These are phyloP conservation scores for Ettlia oleoabundans DNA, from an alignment of 139 green algal species.

Conservation along the genomic window DNA sequence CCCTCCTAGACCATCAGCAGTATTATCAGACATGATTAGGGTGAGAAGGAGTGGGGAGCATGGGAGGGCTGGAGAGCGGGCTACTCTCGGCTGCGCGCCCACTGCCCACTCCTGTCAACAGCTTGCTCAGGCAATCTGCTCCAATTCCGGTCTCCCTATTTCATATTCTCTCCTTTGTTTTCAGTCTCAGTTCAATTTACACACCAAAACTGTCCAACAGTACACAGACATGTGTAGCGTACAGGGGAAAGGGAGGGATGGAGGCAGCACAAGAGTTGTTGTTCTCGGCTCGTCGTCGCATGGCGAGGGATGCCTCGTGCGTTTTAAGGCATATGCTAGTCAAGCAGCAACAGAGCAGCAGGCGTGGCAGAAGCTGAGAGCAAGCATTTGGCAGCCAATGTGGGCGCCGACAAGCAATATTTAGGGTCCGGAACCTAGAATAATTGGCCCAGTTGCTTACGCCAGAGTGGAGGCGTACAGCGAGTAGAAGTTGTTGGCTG, in stretches of 20 bases:
- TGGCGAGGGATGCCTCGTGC: neutral
- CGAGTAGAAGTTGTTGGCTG: conserved; percentile 66
- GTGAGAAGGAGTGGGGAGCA: too few relatives aligned
- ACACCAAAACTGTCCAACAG: neutral
- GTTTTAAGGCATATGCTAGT: neutral
- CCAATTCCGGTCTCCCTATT: neutral
- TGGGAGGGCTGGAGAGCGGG: too few relatives aligned
- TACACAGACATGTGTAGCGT: neutral
- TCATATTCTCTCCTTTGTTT: neutral
- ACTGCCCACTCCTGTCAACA: too few relatives aligned
- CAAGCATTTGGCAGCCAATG: too few relatives aligned
- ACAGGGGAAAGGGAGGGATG: neutral
- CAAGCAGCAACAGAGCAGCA: neutral
- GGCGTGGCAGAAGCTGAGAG: neutral
- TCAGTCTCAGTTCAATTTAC: neutral
- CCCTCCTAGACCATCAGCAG: too few relatives aligned
- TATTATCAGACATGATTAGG: too few relatives aligned
- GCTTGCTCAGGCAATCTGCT: neutral
- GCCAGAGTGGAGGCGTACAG: conserved; percentile 55
- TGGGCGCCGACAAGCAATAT: neutral
- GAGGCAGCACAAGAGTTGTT: neutral
- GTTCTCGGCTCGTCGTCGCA: neutral
- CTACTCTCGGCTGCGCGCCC: too few relatives aligned
- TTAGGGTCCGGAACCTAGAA: neutral
- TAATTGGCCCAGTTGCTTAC: neutral